phyloP scores from a whole-genome alignment of 164 flowering plant genomes.

The Warburgia ugandensis region DNA sequence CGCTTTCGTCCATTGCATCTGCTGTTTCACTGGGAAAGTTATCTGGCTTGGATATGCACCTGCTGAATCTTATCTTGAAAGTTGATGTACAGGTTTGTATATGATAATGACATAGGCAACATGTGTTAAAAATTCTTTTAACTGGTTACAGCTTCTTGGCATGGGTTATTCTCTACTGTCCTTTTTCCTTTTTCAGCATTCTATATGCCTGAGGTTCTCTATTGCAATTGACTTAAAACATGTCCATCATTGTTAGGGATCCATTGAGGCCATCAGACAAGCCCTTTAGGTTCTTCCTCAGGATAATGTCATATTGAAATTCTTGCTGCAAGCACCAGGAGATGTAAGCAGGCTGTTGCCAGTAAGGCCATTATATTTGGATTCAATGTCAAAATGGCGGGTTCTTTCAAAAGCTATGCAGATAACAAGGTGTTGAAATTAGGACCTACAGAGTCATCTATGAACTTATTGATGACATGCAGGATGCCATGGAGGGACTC shows the following conservation, averaged over 20 bases:
- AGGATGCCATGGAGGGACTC: constrained; percentile 94
- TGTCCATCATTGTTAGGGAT: constrained; percentile 49
- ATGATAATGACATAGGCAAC: not conserved
- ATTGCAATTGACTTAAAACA: constrained; percentile 5
- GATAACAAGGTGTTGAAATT: constrained; percentile 68
- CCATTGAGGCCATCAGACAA: constrained; percentile 88
- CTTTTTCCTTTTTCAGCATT: no score
- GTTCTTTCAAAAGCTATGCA: constrained; percentile 73
- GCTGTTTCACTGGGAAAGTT: constrained; percentile 66
- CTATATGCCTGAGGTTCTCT: not conserved
- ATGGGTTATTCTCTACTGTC: no score
- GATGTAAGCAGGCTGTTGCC: constrained; percentile 70
- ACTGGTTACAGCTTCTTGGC: no score
- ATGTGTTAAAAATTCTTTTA: not conserved
- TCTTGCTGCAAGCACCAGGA: constrained; percentile 81
- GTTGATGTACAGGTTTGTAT: constrained; percentile 86
- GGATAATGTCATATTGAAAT: constrained; percentile 75
- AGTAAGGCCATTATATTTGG: constrained; percentile 77
- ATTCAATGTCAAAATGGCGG: constrained; percentile 76
- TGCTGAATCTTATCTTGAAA: constrained; percentile 78
- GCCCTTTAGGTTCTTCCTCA: constrained; percentile 89
- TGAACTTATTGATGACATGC: constrained; percentile 81
- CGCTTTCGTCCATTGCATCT: constrained; percentile 88
- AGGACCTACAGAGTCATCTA: constrained; percentile 79
- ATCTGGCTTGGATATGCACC: constrained; percentile 83